Percentiles rank a stretch among this genome's conserved stretches.
Evolutionary conservation across 306 rosid genomes (phyloP).

Genomic region (Lathyrus oleraceus): DNA sequence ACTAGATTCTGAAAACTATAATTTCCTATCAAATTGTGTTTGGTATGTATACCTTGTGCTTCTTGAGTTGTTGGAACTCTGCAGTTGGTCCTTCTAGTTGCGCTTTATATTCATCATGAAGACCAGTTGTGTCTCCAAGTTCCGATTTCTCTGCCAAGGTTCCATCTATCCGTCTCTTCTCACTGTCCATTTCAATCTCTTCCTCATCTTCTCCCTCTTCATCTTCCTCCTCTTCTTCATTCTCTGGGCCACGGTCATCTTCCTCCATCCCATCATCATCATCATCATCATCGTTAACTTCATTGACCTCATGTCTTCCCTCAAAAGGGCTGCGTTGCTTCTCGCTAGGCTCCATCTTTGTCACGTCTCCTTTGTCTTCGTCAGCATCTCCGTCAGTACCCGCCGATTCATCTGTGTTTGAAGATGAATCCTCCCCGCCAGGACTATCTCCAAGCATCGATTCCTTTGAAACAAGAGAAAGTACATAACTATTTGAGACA

Average conservation of each 20-base stretch:
- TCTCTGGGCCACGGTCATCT: constrained; percentile 46
- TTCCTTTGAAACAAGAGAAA: constrained; percentile 50
- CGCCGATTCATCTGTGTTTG: constrained; percentile 61
- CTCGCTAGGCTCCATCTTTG: constrained; percentile 51
- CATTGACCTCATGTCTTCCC: constrained; percentile 50
- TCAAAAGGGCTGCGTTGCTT: constrained; percentile 51
- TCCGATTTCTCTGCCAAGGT: constrained; percentile 44
- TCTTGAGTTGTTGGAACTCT: constrained; percentile 37
- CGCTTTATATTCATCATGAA: constrained; percentile 37
- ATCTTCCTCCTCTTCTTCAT: constrained; percentile 48
- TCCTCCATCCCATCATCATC: constrained; percentile 49
- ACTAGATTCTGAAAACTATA: not conserved
- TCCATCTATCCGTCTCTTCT: constrained; percentile 48
- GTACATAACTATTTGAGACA: not conserved
- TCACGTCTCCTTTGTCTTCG: constrained; percentile 53
- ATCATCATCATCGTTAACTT: constrained; percentile 46
- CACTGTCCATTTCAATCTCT: constrained; percentile 56
- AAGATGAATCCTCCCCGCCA: constrained; percentile 74
- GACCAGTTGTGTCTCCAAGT: constrained; percentile 37
- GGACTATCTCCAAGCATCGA: constrained; percentile 64
- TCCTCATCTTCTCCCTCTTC: constrained; percentile 62
- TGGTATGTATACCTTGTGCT: constrained; percentile 58
- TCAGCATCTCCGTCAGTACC: constrained; percentile 57
- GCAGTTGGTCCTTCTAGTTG: constrained; percentile 45
- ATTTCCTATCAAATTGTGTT: constrained; percentile 8